phyloP scores from a whole-genome alignment of 208 protist genomes.

The Acanthamoeba triangularis region DNA sequence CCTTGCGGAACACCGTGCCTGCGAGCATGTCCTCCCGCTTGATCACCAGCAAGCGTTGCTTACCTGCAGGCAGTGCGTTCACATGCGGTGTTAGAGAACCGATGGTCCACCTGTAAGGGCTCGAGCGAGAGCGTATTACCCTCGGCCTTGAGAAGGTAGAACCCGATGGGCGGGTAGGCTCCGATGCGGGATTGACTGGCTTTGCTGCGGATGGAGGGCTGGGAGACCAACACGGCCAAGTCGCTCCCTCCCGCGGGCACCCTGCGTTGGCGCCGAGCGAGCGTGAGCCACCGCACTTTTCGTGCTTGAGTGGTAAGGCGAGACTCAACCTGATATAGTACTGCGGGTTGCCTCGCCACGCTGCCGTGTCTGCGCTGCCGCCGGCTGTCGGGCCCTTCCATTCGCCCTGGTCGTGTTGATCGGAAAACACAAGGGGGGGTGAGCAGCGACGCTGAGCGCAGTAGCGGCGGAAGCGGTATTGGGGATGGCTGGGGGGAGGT shows the following conservation, averaged over 20 bases:
- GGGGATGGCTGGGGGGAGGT: not conserved
- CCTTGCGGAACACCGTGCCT: constrained; percentile 50
- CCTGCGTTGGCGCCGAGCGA: not conserved
- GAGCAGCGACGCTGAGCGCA: not conserved
- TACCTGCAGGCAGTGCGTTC: not conserved
- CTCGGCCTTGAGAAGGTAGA: constrained; percentile 47
- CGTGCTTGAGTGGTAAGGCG: not conserved
- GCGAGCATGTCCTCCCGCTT: not conserved
- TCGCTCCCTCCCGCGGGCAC: constrained; percentile 21
- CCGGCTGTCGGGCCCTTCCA: constrained; percentile 62
- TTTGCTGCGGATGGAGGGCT: constrained; percentile 37
- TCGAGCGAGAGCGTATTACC: not conserved
- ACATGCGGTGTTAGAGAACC: no score
- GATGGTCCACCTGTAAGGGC: no score
- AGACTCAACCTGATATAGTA: constrained; percentile 16
- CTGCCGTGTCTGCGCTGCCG: constrained; percentile 35
- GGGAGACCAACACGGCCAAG: not conserved
- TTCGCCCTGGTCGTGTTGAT: constrained; percentile 18
- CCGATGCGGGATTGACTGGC: not conserved
- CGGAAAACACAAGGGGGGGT: not conserved
- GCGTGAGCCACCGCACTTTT: not conserved
- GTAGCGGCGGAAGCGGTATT: not conserved
- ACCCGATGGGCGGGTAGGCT: constrained; percentile 58
- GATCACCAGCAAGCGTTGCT: constrained; percentile 10
- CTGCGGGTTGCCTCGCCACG: constrained; percentile 70